A percentile compares a stretch with the other conserved stretches of the same genome.
These are phyloP conservation scores for Acer negundo DNA, from an alignment of 345 rosid genomes.

Conservation along the genomic window DNA sequence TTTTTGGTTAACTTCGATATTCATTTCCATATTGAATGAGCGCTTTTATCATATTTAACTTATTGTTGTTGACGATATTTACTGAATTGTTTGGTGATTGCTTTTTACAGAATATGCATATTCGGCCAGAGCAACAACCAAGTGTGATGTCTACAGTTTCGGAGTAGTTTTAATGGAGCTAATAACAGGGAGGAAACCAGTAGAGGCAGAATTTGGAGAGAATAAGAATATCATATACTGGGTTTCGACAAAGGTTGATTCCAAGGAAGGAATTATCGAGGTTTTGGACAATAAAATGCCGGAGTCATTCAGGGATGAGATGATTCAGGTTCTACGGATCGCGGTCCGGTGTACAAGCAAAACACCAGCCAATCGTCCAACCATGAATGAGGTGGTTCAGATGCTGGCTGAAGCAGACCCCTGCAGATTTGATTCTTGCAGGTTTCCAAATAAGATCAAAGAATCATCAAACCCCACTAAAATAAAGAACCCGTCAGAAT, in stretches of 20 bases:
- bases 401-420: slow-evolving; percentile 70
- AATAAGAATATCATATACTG: slow-evolving; percentile 80
- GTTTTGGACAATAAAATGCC: slow-evolving; percentile 68
- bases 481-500: slow-evolving; percentile 40
- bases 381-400: slow-evolving; percentile 90
- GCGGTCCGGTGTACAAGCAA: slow-evolving; percentile 76
- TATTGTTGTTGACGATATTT: neutral
- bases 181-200: slow-evolving; percentile 81
- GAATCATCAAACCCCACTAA: slow-evolving; percentile 42
- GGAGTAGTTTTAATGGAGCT: slow-evolving; percentile 92
- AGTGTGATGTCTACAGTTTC: slow-evolving; percentile 91
- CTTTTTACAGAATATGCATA: slow-evolving; percentile 75
- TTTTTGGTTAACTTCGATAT: neutral
- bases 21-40: too few species aligned
- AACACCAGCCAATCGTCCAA: slow-evolving; percentile 68
- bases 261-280: slow-evolving; percentile 71
- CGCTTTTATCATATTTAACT: too few species aligned
- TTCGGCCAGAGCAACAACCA: slow-evolving; percentile 81
- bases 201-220: slow-evolving; percentile 76
- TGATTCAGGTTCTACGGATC: slow-evolving; percentile 68
- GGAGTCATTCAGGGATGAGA: slow-evolving; percentile 62
- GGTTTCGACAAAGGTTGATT: slow-evolving; percentile 73
- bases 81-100: neutral
- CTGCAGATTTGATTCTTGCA: slow-evolving; percentile 45
- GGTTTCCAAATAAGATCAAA: slow-evolving; percentile 51